phyloP scores from a whole-genome alignment of 352 stramenopile genomes.

The Globisporangium echinulatum region DNA sequence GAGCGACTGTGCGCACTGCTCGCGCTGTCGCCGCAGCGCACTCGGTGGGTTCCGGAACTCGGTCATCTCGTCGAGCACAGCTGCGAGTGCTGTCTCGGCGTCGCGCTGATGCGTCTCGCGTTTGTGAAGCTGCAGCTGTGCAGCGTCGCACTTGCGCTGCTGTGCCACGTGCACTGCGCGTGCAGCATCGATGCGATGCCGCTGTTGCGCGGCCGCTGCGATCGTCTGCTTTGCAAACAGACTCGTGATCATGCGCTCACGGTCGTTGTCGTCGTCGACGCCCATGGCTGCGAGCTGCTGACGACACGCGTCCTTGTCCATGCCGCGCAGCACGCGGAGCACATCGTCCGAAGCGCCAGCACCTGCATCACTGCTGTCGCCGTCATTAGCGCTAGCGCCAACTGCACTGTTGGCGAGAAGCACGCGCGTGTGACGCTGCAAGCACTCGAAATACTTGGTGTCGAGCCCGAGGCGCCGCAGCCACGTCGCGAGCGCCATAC shows the following conservation, averaged over 20 bases:
- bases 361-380: neutral
- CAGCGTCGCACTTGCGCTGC: slow-evolving; percentile 29
- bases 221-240: slow-evolving; percentile 40
- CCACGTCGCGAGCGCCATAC: slow-evolving; percentile 48
- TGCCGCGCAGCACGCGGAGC: slow-evolving; percentile 15
- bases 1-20: slow-evolving; percentile 24
- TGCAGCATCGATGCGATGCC: slow-evolving; percentile 9
- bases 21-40: slow-evolving; percentile 31
- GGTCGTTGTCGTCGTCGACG: slow-evolving; percentile 30
- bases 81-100: slow-evolving; percentile 23
- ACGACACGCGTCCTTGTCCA: slow-evolving; percentile 13
- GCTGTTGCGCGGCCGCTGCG: slow-evolving; percentile 19
- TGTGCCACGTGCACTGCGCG: slow-evolving; percentile 4
- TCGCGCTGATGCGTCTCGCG: slow-evolving; percentile 17
- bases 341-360: neutral
- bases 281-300: slow-evolving; percentile 26
- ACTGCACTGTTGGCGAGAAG: slow-evolving; percentile 1
- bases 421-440: slow-evolving; percentile 28
- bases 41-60: slow-evolving; percentile 65
- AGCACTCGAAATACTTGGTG: slow-evolving; percentile 33
- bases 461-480: slow-evolving; percentile 51
- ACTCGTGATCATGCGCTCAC: slow-evolving; percentile 49
- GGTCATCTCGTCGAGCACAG: slow-evolving; percentile 32
- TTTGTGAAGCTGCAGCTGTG: slow-evolving; percentile 25
- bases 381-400: no score